phyloP scores from a whole-genome alignment of 257 asterid genomes.

The Solanum virginianum region DNA sequence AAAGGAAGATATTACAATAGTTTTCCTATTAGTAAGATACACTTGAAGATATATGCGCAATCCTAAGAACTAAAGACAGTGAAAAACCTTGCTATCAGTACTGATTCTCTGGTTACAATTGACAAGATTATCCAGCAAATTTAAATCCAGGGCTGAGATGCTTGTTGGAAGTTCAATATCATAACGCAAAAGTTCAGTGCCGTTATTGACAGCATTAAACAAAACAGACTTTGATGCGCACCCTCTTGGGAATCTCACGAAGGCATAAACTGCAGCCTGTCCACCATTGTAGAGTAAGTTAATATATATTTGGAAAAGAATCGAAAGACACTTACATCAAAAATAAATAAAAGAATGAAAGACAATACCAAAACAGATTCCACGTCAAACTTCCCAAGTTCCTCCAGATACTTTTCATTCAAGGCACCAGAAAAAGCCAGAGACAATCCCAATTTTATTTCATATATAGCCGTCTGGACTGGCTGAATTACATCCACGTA shows the following conservation, averaged over 20 bases:
- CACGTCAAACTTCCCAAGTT: slow-evolving; percentile 26
- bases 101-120: slow-evolving; percentile 8
- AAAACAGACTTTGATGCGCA: slow-evolving; percentile 30
- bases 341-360: slow-evolving; percentile 5
- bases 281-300: background rate
- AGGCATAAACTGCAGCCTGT: slow-evolving; percentile 41
- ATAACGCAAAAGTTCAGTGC: slow-evolving; percentile 16
- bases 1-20: background rate
- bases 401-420: slow-evolving; percentile 13
- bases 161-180: slow-evolving; percentile 39
- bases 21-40: background rate
- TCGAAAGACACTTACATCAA: background rate
- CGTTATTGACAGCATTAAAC: slow-evolving; percentile 12
- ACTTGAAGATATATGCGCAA: background rate
- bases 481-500: slow-evolving; percentile 72
- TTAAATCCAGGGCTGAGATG: slow-evolving; percentile 27
- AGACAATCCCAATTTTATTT: slow-evolving; percentile 80
- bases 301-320: background rate
- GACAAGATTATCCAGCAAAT: slow-evolving; percentile 30
- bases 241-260: slow-evolving; percentile 71
- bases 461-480: slow-evolving; percentile 68
- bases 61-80: background rate
- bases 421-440: slow-evolving; percentile 40
- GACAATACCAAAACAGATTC: slow-evolving; percentile 33
- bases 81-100: slow-evolving; percentile 28